A percentile compares a stretch with the other conserved stretches of the same genome.
These are phyloP conservation scores for Sporothrix phasma DNA, from an alignment of 2,329 filamentous ascomycete genomes.

Conservation along the genomic window DNA sequence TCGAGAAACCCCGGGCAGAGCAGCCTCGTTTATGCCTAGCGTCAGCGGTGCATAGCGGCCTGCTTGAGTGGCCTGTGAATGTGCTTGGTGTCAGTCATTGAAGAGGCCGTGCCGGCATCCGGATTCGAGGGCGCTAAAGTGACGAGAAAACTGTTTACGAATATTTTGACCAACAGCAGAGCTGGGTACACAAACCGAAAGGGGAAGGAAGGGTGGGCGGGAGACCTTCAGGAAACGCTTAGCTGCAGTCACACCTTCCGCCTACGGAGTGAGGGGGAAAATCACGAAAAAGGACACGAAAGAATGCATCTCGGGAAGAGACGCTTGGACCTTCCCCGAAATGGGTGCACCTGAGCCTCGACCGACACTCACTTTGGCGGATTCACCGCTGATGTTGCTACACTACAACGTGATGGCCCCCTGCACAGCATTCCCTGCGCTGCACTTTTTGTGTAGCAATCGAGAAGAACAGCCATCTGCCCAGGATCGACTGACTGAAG, in stretches of 20 bases:
- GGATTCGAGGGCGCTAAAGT: background rate
- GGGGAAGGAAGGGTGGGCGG: background rate
- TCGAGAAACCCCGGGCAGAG: background rate
- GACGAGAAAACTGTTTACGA: background rate
- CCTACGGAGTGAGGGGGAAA: too few species aligned
- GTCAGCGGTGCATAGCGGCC: background rate
- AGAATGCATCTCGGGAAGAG: too few species aligned
- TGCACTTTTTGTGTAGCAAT: background rate
- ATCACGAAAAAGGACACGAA: background rate
- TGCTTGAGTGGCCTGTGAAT: background rate
- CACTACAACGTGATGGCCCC: background rate
- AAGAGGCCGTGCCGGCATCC: background rate
- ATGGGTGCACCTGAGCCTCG: background rate
- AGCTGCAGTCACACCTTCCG: background rate
- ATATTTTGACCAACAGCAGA: too few species aligned
- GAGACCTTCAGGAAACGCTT: background rate
- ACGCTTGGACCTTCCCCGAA: background rate
- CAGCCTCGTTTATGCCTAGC: background rate
- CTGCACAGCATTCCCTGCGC: background rate
- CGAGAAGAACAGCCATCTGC: background rate
- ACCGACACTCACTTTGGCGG: background rate
- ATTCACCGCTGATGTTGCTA: background rate
- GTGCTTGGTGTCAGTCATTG: background rate
- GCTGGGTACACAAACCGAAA: background rate
- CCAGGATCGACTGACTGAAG: background rate